Percentiles rank a stretch among this genome's conserved stretches.
Conservation (phyloP, 2,329 filamentous ascomycete genomes). For the Fusarium agapanthi region DNA sequence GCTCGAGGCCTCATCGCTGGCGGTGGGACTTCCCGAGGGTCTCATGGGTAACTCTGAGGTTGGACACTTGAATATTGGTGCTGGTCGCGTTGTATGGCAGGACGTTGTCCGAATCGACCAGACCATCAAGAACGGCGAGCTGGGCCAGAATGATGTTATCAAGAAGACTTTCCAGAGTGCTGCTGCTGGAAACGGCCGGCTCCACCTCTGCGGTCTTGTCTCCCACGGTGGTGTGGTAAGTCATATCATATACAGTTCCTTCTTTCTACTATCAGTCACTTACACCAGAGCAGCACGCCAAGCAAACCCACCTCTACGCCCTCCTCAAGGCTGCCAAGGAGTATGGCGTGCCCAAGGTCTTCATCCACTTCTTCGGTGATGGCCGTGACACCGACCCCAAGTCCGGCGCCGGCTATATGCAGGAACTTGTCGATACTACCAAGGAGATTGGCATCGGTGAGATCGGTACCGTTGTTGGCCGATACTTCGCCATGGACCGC, state of each 20-base stretch:
- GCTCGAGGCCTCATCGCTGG: conserved; percentile 94
- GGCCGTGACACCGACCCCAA: conserved; percentile 98
- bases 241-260: conserved; percentile 29
- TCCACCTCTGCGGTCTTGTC: conserved; percentile 91
- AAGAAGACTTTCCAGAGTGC: conserved; percentile 79
- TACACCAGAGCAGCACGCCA: conserved; percentile 72
- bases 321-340: conserved; percentile 91
- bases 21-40: conserved; percentile 94
- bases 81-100: conserved; percentile 97
- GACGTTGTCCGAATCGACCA: conserved; percentile 96
- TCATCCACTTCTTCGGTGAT: conserved; percentile 99
- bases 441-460: conserved; percentile 88
- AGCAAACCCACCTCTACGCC: conserved; percentile 91
- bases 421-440: conserved; percentile 81
- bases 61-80: conserved; percentile 97
- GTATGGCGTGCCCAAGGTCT: conserved; percentile 86
- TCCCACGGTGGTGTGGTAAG: conserved; percentile 90
- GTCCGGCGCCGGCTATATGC: conserved; percentile 86
- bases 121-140: conserved; percentile 84
- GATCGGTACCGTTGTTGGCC: conserved; percentile 90
- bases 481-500: conserved; percentile 99
- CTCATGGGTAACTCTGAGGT: conserved; percentile 99
- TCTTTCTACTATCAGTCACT: conserved; percentile 1
- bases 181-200: conserved; percentile 87
- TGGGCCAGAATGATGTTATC: conserved; percentile 80